Evolutionary conservation across 768 basidiomycete species (phyloP).

Genomic region (Erythrobasidium yunnanense): DNA sequence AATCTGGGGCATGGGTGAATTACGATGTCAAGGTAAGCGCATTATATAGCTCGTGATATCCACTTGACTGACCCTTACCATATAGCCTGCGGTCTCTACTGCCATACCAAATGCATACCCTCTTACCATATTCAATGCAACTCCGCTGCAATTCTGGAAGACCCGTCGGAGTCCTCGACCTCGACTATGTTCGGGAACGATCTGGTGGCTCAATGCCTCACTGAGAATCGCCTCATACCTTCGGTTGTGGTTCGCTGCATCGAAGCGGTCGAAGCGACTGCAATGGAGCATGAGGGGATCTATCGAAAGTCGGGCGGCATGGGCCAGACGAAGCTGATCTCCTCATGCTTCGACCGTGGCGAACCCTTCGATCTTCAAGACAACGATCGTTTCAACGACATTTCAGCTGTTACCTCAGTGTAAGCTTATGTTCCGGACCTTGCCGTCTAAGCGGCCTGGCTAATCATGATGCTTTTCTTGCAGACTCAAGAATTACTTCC

Average conservation of each 20-base stretch:
- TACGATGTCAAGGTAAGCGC: slow-evolving; percentile 70
- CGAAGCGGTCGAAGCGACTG: slow-evolving; percentile 75
- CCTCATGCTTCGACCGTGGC: slow-evolving; percentile 84
- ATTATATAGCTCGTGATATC: not conserved
- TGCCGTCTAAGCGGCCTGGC: not conserved
- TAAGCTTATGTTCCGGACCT: not conserved
- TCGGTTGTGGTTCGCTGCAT: slow-evolving; percentile 93
- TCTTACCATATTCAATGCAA: slow-evolving; percentile 31
- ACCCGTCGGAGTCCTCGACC: slow-evolving; percentile 38
- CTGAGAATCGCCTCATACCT: slow-evolving; percentile 51
- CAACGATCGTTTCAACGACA: slow-evolving; percentile 84
- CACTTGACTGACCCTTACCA: not conserved
- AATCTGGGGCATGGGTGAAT: slow-evolving; percentile 89
- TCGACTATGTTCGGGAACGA: slow-evolving; percentile 82
- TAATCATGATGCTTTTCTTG: not conserved
- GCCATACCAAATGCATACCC: slow-evolving; percentile 68
- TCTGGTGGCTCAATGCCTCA: slow-evolving; percentile 61
- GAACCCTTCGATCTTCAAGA: slow-evolving; percentile 76
- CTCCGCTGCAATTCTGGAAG: slow-evolving; percentile 1
- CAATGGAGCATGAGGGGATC: slow-evolving; percentile 91
- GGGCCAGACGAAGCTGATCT: slow-evolving; percentile 81
- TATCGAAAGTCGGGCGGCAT: slow-evolving; percentile 96
- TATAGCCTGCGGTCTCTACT: slow-evolving; percentile 68
- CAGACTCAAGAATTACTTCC: slow-evolving; percentile 91
- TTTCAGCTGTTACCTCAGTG: slow-evolving; percentile 79